Evolutionary conservation across 176 grass and related monocot species (phyloP).

Genomic region (Neostapfia colusana): DNA sequence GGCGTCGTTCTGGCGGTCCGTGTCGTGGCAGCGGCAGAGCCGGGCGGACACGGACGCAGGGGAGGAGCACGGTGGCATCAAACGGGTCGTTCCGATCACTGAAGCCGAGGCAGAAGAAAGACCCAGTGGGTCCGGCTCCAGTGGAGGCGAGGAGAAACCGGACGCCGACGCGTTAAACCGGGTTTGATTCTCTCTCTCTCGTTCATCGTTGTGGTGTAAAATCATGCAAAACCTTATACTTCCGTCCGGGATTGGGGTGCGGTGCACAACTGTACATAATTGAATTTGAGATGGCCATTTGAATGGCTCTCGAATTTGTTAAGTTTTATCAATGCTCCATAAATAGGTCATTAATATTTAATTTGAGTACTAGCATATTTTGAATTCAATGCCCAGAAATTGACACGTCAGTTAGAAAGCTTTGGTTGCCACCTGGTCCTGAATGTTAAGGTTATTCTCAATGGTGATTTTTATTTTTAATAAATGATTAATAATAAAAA

Average conservation of each 20-base stretch:
- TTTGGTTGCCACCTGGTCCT: not conserved
- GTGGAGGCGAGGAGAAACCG: not conserved
- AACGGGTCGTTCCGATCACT: conserved; percentile 44
- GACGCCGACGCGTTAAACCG: conserved; percentile 46
- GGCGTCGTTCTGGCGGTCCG: conserved; percentile 45
- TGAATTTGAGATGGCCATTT: not conserved
- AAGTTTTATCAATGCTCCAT: not conserved
- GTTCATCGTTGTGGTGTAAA: not conserved
- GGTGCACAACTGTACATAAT: not conserved
- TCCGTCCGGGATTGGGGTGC: not conserved
- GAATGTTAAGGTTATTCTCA: not conserved
- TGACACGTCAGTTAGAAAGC: not conserved
- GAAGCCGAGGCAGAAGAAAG: not conserved
- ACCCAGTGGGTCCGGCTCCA: conserved; percentile 20
- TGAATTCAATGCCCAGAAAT: not conserved
- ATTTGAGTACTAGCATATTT: not conserved
- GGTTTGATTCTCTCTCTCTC: conserved; percentile 43
- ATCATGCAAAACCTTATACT: not conserved
- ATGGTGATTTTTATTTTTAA: no score
- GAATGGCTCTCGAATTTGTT: not conserved
- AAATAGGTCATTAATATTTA: not conserved
- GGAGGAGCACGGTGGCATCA: conserved; percentile 36
- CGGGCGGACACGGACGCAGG: conserved; percentile 22
- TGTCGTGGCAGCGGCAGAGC: conserved; percentile 48
- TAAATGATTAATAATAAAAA: no score